Evolutionary conservation across 495 filamentous ascomycete species (phyloP).

Genomic region (Viridothelium virens): DNA sequence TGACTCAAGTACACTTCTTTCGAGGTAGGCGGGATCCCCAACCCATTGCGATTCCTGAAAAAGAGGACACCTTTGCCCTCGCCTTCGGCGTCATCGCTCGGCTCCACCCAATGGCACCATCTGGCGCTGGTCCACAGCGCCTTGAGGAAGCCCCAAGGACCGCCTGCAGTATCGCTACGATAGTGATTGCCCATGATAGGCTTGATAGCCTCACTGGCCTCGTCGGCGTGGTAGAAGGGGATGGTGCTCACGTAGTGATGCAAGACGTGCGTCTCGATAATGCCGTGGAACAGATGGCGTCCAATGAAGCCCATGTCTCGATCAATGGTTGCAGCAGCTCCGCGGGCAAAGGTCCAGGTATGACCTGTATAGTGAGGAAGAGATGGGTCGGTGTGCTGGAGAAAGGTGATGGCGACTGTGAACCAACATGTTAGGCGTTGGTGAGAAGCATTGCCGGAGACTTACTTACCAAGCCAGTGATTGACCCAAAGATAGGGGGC

Average conservation of each 20-base stretch:
- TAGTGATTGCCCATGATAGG: slow-evolving; percentile 77
- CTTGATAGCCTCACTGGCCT: slow-evolving; percentile 77
- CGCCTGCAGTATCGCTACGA: slow-evolving; percentile 55
- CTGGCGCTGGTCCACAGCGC: slow-evolving; percentile 58
- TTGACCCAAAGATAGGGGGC: slow-evolving; percentile 96
- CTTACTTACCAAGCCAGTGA: slow-evolving; percentile 78
- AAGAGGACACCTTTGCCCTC: slow-evolving; percentile 59
- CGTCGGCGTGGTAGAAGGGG: slow-evolving; percentile 86
- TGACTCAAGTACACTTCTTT: slow-evolving; percentile 20
- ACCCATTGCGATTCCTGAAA: slow-evolving; percentile 65
- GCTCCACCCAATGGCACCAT: slow-evolving; percentile 68
- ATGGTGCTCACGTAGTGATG: slow-evolving; percentile 83
- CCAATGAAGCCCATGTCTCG: slow-evolving; percentile 86
- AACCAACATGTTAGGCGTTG: slow-evolving; percentile 22
- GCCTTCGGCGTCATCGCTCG: slow-evolving; percentile 49
- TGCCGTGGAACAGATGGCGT: slow-evolving; percentile 77
- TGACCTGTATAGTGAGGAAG: slow-evolving; percentile 74
- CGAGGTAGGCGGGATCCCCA: slow-evolving; percentile 27
- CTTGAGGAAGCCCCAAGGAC: slow-evolving; percentile 48
- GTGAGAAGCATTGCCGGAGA: background rate
- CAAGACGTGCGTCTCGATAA: slow-evolving; percentile 85
- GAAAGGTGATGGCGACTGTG: slow-evolving; percentile 54
- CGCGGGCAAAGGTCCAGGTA: slow-evolving; percentile 78
- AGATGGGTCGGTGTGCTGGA: slow-evolving; percentile 81
- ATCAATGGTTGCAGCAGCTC: slow-evolving; percentile 80